These are phyloP conservation scores for Botrytis deweyae DNA, from an alignment of 2,329 filamentous ascomycete genomes.

Conservation along the genomic window DNA sequence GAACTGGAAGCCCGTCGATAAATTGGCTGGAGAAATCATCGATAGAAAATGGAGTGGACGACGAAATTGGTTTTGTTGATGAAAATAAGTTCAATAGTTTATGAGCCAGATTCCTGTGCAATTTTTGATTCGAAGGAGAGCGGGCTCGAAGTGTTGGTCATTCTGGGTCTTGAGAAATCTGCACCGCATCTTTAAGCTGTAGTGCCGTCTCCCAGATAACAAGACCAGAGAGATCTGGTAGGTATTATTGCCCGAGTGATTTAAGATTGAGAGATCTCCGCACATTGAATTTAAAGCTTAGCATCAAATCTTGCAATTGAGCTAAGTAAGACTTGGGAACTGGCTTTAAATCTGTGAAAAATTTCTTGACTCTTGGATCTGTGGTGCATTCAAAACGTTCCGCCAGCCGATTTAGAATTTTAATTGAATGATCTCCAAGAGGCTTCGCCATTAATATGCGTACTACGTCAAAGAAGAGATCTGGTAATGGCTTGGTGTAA, in stretches of 20 bases:
- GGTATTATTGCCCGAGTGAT: background rate
- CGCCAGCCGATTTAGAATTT: background rate
- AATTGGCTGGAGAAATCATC: background rate
- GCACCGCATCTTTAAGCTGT: background rate
- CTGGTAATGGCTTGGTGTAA: background rate
- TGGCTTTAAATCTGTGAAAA: no score
- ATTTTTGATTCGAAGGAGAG: background rate
- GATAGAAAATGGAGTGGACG: background rate
- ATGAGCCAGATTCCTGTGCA: background rate
- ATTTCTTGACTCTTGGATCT: background rate
- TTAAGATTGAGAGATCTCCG: no score
- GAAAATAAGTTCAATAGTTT: background rate
- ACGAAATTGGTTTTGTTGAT: background rate
- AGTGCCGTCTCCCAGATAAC: background rate
- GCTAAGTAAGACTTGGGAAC: no score
- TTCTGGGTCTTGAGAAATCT: background rate
- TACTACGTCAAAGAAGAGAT: background rate
- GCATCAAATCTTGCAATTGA: no score
- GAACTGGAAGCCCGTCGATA: background rate
- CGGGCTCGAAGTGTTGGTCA: background rate
- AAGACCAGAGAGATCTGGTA: background rate
- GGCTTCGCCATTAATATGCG: background rate
- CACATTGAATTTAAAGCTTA: no score
- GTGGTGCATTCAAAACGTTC: background rate
- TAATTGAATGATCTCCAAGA: accelerated